These are phyloP conservation scores for Cystofilobasidium capitatum DNA, from an alignment of 768 basidiomycete species.

Conservation along the genomic window DNA sequence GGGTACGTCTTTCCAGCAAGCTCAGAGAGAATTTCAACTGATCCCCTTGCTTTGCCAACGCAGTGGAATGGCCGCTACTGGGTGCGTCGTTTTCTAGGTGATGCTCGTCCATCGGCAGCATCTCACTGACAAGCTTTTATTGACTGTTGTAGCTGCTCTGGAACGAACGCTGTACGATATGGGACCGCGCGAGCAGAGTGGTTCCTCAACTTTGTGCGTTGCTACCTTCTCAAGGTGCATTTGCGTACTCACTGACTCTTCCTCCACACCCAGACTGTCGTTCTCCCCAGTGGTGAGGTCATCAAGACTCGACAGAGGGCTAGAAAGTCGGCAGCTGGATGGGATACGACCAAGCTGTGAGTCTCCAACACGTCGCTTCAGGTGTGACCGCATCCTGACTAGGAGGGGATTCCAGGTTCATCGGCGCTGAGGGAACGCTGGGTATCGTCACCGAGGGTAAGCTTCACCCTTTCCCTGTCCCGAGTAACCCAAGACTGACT, in stretches of 20 bases:
- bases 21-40: constrained; percentile 11
- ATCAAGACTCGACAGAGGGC: constrained; percentile 65
- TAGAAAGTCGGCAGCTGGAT: constrained; percentile 22
- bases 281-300: constrained; percentile 75
- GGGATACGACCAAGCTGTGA: constrained; percentile 26
- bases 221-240: neutral
- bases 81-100: neutral
- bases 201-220: constrained; percentile 66
- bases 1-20: constrained; percentile 4
- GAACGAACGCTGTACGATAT: constrained; percentile 58
- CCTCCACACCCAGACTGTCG: constrained; percentile 57
- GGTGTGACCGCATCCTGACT: constrained; percentile 53
- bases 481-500: neutral
- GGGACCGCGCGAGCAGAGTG: constrained; percentile 81
- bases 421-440: constrained; percentile 51
- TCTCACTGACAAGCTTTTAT: constrained; percentile 67
- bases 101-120: neutral
- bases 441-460: constrained; percentile 80
- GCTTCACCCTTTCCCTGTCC: neutral
- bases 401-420: constrained; percentile 10
- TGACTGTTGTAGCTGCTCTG: constrained; percentile 55
- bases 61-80: constrained; percentile 11
- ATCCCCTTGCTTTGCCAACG: neutral
- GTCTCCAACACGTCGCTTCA: constrained; percentile 53
- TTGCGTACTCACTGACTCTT: neutral